Conservation (phyloP, 768 basidiomycete genomes). For the Trametes cubensis region DNA sequence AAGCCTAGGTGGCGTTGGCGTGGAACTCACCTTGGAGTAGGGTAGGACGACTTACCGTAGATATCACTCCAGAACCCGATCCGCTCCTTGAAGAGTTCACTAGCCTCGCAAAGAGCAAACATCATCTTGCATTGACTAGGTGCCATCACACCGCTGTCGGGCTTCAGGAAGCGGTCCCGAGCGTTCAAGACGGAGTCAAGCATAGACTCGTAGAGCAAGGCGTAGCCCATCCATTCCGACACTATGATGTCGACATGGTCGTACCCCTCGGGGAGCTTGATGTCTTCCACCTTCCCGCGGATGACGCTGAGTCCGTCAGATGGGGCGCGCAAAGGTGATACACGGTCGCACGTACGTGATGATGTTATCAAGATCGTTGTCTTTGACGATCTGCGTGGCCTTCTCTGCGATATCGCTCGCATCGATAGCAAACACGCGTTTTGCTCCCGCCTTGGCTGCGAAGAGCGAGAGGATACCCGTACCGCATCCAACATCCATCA, state of each 20-base stretch:
- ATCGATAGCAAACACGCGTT: conserved; percentile 88
- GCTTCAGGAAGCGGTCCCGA: conserved; percentile 80
- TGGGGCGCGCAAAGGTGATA: not conserved
- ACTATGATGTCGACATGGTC: conserved; percentile 90
- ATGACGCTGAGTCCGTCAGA: conserved; percentile 59
- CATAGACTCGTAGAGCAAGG: conserved; percentile 94
- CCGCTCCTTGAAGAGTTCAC: conserved; percentile 76
- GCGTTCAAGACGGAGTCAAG: conserved; percentile 92
- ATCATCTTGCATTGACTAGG: conserved; percentile 89
- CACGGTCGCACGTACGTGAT: conserved; percentile 52
- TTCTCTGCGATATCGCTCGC: conserved; percentile 72
- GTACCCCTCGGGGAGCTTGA: conserved; percentile 70
- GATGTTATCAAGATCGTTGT: conserved; percentile 59
- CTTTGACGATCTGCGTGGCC: conserved; percentile 50
- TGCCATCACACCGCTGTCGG: conserved; percentile 69
- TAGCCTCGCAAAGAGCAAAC: conserved; percentile 79
- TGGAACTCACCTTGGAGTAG: not conserved
- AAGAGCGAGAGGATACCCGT: conserved; percentile 92
- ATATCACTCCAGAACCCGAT: conserved; percentile 89
- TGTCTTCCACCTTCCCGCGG: conserved; percentile 88
- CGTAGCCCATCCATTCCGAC: conserved; percentile 98
- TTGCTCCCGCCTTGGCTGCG: conserved; percentile 87
- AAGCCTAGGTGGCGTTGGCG: conserved; percentile 60
- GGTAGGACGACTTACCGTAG: conserved; percentile 61
- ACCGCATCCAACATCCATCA: conserved; percentile 96